Percentiles rank a stretch among this genome's conserved stretches.
These are phyloP conservation scores for Fusarium brachygibbosum DNA, from an alignment of 2,329 filamentous ascomycete species.

Conservation along the genomic window DNA sequence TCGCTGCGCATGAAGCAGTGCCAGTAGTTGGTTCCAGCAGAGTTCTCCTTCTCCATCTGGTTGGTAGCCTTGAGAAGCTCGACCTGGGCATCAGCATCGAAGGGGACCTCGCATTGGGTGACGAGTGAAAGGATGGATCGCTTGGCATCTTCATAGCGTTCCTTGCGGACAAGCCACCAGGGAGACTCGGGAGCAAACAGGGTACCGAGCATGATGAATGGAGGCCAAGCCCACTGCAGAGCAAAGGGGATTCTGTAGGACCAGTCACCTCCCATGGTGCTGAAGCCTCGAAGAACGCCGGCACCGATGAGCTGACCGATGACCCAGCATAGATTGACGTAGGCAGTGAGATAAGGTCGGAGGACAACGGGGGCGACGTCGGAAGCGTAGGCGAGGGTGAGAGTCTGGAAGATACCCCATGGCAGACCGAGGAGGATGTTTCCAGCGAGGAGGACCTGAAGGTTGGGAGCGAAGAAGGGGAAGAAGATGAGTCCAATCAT, in stretches of 20 bases:
- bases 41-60: constrained; percentile 31
- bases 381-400: constrained; percentile 63
- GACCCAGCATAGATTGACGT: constrained; percentile 64
- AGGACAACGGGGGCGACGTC: constrained; percentile 61
- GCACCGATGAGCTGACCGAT: constrained; percentile 62
- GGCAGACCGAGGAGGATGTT: constrained; percentile 63
- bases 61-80: constrained; percentile 55
- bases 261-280: constrained; percentile 58
- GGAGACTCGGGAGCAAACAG: constrained; percentile 64
- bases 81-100: constrained; percentile 59
- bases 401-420: constrained; percentile 62
- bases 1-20: constrained; percentile 32
- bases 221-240: constrained; percentile 62
- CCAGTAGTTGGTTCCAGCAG: constrained; percentile 32
- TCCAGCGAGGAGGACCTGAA: constrained; percentile 58
- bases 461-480: constrained; percentile 60
- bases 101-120: constrained; percentile 15
- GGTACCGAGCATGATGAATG: constrained; percentile 60
- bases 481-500: constrained; percentile 62
- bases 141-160: constrained; percentile 56
- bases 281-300: constrained; percentile 57
- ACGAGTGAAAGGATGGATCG: constrained; percentile 44
- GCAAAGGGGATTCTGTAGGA: constrained; percentile 63
- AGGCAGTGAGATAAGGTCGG: constrained; percentile 62
- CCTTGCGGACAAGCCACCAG: constrained; percentile 63